Percentiles rank a stretch among this genome's conserved stretches.
These are phyloP conservation scores for Trichoderma atrobrunneum DNA, from an alignment of 2,329 filamentous ascomycete species.

Conservation along the genomic window DNA sequence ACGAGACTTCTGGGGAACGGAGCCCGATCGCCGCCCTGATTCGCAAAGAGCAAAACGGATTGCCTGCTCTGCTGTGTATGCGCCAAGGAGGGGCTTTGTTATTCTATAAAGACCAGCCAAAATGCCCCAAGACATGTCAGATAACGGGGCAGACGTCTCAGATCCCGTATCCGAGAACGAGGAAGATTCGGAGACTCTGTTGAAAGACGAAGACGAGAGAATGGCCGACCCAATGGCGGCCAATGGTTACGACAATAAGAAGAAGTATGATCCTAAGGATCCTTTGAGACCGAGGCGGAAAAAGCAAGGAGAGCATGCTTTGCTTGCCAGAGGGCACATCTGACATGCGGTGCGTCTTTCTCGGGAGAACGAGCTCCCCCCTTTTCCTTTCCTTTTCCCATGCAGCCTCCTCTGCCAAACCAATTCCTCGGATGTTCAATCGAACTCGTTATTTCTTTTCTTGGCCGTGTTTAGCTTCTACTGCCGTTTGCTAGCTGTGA, in stretches of 20 bases:
- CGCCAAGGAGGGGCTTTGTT: slow-evolving; percentile 26
- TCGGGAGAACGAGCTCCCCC: background rate
- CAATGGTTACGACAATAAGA: slow-evolving; percentile 55
- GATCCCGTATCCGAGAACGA: slow-evolving; percentile 59
- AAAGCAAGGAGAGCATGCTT: slow-evolving; percentile 94
- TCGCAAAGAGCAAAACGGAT: slow-evolving; percentile 21
- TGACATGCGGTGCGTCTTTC: slow-evolving; percentile 86
- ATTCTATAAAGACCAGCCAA: slow-evolving; percentile 51
- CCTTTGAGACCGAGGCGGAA: slow-evolving; percentile 85
- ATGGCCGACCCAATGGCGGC: slow-evolving; percentile 49
- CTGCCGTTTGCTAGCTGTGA: background rate
- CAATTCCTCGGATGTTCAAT: background rate
- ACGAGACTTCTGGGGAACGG: slow-evolving; percentile 28
- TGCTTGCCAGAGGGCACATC: slow-evolving; percentile 93
- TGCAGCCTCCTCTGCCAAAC: background rate
- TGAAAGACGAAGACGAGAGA: slow-evolving; percentile 51
- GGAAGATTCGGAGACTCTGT: slow-evolving; percentile 49
- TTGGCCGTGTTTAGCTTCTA: background rate
- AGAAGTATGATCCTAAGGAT: slow-evolving; percentile 81
- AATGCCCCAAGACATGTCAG: slow-evolving; percentile 55
- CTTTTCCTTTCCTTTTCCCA: background rate
- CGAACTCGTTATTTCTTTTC: background rate
- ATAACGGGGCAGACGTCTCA: slow-evolving; percentile 54
- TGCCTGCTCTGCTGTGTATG: slow-evolving; percentile 19
- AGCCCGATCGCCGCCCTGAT: slow-evolving; percentile 35